A percentile compares a stretch with the other conserved stretches of the same genome.
Evolutionary conservation across 805 yeast genomes (phyloP).

Genomic region (Zygoascus ofunaensis): DNA sequence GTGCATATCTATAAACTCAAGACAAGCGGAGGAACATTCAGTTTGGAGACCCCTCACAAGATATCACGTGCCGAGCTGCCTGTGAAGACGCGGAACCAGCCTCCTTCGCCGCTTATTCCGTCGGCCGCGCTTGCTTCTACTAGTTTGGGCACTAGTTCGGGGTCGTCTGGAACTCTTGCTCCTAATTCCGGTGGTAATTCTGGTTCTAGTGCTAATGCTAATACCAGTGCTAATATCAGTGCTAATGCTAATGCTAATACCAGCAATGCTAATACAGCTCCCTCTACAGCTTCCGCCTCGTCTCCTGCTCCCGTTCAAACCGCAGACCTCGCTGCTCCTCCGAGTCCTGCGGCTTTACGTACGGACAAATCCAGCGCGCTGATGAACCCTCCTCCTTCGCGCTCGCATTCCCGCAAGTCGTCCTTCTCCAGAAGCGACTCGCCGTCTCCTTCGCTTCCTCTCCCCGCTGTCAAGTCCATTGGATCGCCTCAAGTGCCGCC

Average conservation of each 20-base stretch:
- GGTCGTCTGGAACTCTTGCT: background rate
- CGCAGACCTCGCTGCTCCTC: constrained; percentile 10
- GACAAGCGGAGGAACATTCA: constrained; percentile 25
- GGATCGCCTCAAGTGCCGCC: constrained; percentile 27
- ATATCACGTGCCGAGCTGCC: constrained; percentile 53
- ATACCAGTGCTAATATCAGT: too few relatives aligned
- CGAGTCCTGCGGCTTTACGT: constrained; percentile 10
- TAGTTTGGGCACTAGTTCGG: background rate
- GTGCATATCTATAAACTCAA: constrained; percentile 56
- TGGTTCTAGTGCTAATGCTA: constrained; percentile 15
- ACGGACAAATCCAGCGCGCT: background rate
- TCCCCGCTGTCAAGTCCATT: constrained; percentile 39
- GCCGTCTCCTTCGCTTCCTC: constrained; percentile 30
- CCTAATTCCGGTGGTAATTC: background rate
- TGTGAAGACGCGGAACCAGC: constrained; percentile 14
- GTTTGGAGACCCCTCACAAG: constrained; percentile 36
- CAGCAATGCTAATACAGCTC: too few relatives aligned
- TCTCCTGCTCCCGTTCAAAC: too few relatives aligned
- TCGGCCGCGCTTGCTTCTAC: background rate
- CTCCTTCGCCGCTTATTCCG: background rate
- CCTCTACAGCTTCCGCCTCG: too few relatives aligned
- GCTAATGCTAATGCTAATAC: too few relatives aligned
- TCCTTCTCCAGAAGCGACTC: constrained; percentile 35
- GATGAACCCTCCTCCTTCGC: constrained; percentile 28
- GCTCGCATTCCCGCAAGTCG: constrained; percentile 34